Base-by-base conservation (phyloP, 1,284 basidiomycete genomes). In the Pseudozyma flocculosa region DNA sequence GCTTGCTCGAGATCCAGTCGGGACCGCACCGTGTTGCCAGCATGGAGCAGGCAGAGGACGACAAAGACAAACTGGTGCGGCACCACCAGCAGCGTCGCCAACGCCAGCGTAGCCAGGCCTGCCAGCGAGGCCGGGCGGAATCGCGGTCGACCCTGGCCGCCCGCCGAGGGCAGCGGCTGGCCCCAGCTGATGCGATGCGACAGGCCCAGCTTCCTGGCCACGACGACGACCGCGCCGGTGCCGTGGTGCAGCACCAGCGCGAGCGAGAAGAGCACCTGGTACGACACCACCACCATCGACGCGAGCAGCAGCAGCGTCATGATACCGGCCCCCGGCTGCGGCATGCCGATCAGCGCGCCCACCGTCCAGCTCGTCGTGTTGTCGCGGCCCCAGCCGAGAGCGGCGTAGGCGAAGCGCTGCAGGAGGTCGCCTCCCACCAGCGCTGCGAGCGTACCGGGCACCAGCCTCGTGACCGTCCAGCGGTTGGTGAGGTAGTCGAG, bases 11-110 rank as follows among this genome's bases (percentile, higher is more conserved):
- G 44, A 50, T 60, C 50, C 7, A 63, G 36, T 34, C 62, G 56
- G n/a, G 67, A 53, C 4, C 75, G 71, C 2, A 78, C 46, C 14
- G 77, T 76, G 32, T 72, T 75, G 40, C 71, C 49, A 42, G 90
- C 80, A 58, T 92, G 88, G 38, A 90, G 84, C 15, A 88, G 63
- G 83, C 88, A 90, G 61, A 87, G 86, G 32, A 88, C 85, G 15
- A 94, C 83, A 75, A 89, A 92, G 2, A 88, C 90, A 29, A 93
- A 88, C 78, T 95, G 92, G 84, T 90, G 91, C 0, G 93, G 92
- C 19, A 94, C 82, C 51, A 90, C 80, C 24, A 90, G 67, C 59
- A 87, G 84, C 39, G 92, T 86, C 14, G 87, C 79, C 13, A 84
- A 56, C 40, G 87, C 82, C n/a, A 92, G 81, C 15, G 86, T 45